Evolutionary conservation across 768 basidiomycete species (phyloP), one percentile per base, ranked within the genome.

Genomic region (Hygrocybe coccinea): DNA sequence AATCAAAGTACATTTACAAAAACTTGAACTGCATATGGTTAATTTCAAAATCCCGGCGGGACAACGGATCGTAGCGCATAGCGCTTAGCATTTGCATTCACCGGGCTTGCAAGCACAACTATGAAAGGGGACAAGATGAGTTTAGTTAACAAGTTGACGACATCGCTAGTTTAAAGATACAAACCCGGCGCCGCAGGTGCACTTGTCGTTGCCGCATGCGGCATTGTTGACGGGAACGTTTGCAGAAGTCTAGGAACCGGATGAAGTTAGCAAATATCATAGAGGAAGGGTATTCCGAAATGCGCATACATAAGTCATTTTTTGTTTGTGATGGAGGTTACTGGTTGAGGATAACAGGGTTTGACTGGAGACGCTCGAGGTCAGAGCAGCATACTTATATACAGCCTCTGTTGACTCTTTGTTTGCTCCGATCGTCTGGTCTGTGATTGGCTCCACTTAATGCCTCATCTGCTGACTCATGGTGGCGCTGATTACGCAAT

Each of bases 51-150:
- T n/a, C 15, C 11, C 39, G 21, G 6, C 3, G n/a, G 39, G 21
- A n/a, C 39, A 11, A n/a, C 4, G 39, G 6, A n/a, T 54, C 44
- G 49, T 50, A 39, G 52, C 39, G 57, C 41, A 49, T 54, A 37
- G 55, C 57, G 53, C 59, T 79, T 68, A 83, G 76, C 82, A 87
- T 71, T 84, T 85, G 84, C 84, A 85, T 58, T 79, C 77, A 52
- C 77, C 80, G 50, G 81, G 64, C 71, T 79, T 77, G 79, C 85
- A 86, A 24, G 58, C 4, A 29, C 29, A 29, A 29, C 29, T 55
- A 75, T n/a, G n/a, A n/a, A n/a, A n/a, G n/a, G n/a, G n/a, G n/a
- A n/a, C 84, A 87, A 57, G 84, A 86, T 56, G 21, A 34, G 14
- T 33, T 25, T n/a, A 11, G 55, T 54, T 36, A 57, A 58, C 45